Percentiles rank a stretch among this genome's conserved stretches.
phyloP scores from a whole-genome alignment of 2,329 filamentous ascomycete species.

The Fusarium setosum region DNA sequence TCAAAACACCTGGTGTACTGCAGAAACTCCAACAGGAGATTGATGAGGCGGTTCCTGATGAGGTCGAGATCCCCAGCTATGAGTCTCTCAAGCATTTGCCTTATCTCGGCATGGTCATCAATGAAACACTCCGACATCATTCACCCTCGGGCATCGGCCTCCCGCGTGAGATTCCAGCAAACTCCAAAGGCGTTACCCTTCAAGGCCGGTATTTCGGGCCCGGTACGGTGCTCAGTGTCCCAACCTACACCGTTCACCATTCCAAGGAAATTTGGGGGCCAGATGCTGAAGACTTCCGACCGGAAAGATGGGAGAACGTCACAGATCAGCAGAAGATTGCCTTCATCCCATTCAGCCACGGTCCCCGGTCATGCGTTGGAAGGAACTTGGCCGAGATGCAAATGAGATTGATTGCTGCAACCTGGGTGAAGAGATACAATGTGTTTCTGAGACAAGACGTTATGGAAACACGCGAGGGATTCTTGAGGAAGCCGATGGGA shows the following conservation, averaged over 20 bases:
- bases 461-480: conserved; percentile 83
- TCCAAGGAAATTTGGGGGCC: conserved; percentile 77
- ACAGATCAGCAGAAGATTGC: conserved; percentile 77
- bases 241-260: conserved; percentile 86
- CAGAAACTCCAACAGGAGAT: conserved; percentile 79
- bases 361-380: conserved; percentile 78
- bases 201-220: conserved; percentile 77
- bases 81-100: conserved; percentile 79
- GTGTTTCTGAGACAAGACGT: conserved; percentile 64
- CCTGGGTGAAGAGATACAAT: conserved; percentile 67
- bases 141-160: conserved; percentile 88
- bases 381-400: conserved; percentile 92
- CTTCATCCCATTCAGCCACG: conserved; percentile 81
- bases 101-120: conserved; percentile 81
- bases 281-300: conserved; percentile 78
- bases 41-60: conserved; percentile 72
- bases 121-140: conserved; percentile 88
- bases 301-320: conserved; percentile 76
- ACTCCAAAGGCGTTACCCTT: conserved; percentile 72
- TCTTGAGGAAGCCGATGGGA: conserved; percentile 81
- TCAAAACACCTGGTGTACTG: conserved; percentile 76
- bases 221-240: conserved; percentile 83
- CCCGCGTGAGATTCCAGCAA: conserved; percentile 76
- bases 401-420: conserved; percentile 79
- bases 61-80: conserved; percentile 74